Conservation (phyloP, 1,284 basidiomycete genomes). For the Pascua sp. region DNA sequence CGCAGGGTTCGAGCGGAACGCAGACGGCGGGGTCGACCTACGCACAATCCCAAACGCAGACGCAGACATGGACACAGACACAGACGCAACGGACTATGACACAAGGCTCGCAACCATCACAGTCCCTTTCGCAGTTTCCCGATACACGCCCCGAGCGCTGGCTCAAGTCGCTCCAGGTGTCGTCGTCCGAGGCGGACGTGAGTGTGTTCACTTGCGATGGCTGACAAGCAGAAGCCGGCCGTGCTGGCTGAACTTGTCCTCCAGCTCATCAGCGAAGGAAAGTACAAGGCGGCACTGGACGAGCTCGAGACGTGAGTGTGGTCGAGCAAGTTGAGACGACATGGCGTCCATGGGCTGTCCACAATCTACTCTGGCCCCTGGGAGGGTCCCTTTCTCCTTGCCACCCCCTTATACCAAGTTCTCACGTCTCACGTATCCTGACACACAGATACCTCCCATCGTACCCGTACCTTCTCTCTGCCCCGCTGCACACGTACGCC, state of each 20-base stretch:
- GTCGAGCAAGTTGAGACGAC: not conserved
- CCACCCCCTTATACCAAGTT: no score
- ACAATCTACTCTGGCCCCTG: conserved; percentile 2
- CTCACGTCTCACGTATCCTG: not conserved
- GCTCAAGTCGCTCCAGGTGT: conserved; percentile 30
- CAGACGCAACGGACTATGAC: not conserved
- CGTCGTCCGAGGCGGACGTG: conserved; percentile 27
- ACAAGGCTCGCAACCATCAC: not conserved
- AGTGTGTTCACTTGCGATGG: conserved; percentile 1
- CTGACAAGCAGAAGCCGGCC: conserved; percentile 58
- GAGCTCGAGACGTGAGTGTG: conserved; percentile 72
- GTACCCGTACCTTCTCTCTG: conserved; percentile 77
- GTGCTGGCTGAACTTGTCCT: conserved; percentile 72
- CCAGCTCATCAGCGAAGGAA: conserved; percentile 59
- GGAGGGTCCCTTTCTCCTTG: no score
- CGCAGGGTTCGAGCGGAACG: not conserved
- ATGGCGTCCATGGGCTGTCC: not conserved
- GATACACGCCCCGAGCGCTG: conserved; percentile 25
- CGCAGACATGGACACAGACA: conserved; percentile 6
- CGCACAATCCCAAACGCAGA: not conserved
- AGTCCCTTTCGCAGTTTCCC: no score
- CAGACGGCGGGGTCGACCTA: conserved; percentile 5
- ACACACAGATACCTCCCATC: conserved; percentile 69
- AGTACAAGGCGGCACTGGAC: conserved; percentile 67
- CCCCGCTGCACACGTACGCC: conserved; percentile 73